Base-by-base conservation (phyloP, 148 eudicot genomes). In the Polygonum maritimum region DNA sequence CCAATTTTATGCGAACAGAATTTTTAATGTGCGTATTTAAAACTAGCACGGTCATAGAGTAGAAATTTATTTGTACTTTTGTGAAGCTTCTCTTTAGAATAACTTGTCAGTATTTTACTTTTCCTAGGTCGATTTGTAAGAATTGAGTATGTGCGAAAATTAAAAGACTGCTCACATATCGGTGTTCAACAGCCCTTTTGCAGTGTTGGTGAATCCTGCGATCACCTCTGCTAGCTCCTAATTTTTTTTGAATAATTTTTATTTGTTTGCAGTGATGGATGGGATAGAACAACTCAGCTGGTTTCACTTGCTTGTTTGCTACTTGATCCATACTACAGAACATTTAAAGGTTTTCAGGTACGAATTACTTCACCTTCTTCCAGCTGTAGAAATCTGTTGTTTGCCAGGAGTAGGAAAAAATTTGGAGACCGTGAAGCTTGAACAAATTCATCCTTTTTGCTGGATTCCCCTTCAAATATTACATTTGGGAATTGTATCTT, bases 321-420 rank as follows among this genome's bases (percentile, higher is more conserved):
- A 87, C 97, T 95, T 75, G 97, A 95, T 85, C 99, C 99, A 51
- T 92, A 92, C 81, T 96, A 96, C 78, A 89, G 99, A 69, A 96
- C 99, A 78, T 83, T 92, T 71, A 85, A 88, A 74, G 99, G 99
- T 58, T 96, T 96, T 86, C 99, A 96, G 98, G 99, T 96, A 87
- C 57, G 55, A 40, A 58, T 41, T 22, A 38, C 74, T 26, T 75
- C 69, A 74, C 19, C 48, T 15, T 1, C 16, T 12, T 52, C 69
- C 55, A 67, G 44, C 2, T 67, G 69, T 63, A 31, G 38, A 33
- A 14, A 22, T 63, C 13, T 63, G 40, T 31, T 63, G 35, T 33
- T 4, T 2, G 9, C 4, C 12, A 11, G 35, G 14, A 11, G 3
- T 11, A 33, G 41, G 14, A 67, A 9, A 67, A 38, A 36, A 5